Conservation (phyloP, 129 eudicot species). For the Flaveria linearis region DNA sequence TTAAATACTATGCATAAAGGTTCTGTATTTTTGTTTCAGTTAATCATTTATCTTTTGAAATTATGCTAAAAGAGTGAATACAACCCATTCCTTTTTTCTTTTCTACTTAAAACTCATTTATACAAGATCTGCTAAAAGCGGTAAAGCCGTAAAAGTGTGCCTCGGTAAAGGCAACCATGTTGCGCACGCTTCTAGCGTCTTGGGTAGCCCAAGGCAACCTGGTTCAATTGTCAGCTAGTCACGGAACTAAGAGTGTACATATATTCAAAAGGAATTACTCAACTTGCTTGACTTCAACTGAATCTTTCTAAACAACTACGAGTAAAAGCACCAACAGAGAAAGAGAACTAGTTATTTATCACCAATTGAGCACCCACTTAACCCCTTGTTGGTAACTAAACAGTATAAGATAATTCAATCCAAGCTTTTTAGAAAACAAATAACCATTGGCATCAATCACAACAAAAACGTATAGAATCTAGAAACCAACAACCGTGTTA, state of each 20-base stretch:
- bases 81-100: not conserved
- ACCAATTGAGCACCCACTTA: not conserved
- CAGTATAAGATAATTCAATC: not conserved
- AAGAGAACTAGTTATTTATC: not conserved
- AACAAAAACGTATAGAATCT: not conserved
- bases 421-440: not conserved
- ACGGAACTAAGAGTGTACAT: not conserved
- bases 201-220: not conserved
- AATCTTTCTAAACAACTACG: not conserved
- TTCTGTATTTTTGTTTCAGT: not conserved
- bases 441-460: not conserved
- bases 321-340: not conserved
- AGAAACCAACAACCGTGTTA: not conserved
- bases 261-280: not conserved
- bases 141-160: not conserved
- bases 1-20: not conserved
- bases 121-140: not conserved
- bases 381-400: not conserved
- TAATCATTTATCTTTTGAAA: not conserved
- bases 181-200: not conserved
- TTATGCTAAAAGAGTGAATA: not conserved
- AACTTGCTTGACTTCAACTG: not conserved
- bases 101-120: conserved; percentile 1
- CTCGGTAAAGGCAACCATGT: not conserved
- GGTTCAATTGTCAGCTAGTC: not conserved